phyloP scores from a whole-genome alignment of 176 grass and related monocot genomes.

The Olyra latifolia region DNA sequence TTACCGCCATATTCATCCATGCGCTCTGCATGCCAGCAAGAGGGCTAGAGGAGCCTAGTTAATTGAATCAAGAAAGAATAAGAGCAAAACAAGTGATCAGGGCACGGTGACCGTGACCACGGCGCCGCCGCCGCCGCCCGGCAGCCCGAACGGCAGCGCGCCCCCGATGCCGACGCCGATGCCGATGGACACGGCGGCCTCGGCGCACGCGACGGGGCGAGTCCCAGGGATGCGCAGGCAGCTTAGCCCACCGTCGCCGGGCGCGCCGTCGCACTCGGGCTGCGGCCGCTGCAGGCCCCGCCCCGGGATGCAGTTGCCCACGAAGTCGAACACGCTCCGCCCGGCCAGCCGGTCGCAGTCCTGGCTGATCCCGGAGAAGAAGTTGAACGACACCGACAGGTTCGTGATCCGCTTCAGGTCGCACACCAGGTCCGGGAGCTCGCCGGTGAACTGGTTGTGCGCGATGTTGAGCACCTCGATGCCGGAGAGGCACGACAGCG shows the following conservation, averaged over 20 bases:
- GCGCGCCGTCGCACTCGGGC: conserved; percentile 60
- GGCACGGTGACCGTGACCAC: conserved; percentile 50
- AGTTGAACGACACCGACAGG: conserved; percentile 82
- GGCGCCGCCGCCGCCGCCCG: conserved; percentile 25
- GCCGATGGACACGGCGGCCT: conserved; percentile 44
- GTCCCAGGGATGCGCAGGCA: conserved; percentile 64
- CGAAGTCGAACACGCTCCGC: conserved; percentile 71
- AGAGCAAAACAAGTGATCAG: neutral
- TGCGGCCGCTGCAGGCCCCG: conserved; percentile 72
- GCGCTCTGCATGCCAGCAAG: neutral
- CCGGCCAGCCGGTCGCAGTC: conserved; percentile 51
- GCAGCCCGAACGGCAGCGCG: conserved; percentile 30
- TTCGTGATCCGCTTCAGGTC: conserved; percentile 75
- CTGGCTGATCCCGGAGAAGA: conserved; percentile 80
- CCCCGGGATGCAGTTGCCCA: conserved; percentile 80
- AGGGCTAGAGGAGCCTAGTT: neutral
- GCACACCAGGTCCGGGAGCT: conserved; percentile 74
- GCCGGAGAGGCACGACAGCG: conserved; percentile 70
- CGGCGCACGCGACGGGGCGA: conserved; percentile 35
- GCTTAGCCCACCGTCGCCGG: conserved; percentile 57
- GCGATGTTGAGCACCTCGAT: conserved; percentile 94
- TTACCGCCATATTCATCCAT: conserved; percentile 15
- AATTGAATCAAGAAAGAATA: neutral
- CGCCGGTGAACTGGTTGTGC: conserved; percentile 82
- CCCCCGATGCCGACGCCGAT: conserved; percentile 37